Evolutionary conservation across 129 eudicot genomes (phyloP).

Genomic region (Gnaphalium uliginosum): DNA sequence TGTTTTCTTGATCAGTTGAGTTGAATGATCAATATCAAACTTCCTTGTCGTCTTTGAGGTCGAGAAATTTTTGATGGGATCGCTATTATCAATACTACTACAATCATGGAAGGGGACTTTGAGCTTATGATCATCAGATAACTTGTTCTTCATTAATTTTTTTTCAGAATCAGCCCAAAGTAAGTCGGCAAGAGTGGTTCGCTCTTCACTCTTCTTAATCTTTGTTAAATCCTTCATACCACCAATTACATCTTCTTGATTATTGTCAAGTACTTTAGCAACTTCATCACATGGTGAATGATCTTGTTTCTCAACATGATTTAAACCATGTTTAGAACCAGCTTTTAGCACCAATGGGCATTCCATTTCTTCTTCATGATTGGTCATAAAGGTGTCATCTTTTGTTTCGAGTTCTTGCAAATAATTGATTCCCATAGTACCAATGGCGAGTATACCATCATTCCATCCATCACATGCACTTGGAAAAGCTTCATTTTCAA

Average conservation of each 20-base stretch:
- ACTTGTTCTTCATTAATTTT: conserved; percentile 27
- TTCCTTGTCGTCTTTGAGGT: conserved; percentile 23
- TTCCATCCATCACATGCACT: conserved; percentile 43
- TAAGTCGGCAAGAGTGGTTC: conserved; percentile 75
- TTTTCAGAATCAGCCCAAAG: conserved; percentile 55
- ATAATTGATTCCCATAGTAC: conserved; percentile 62
- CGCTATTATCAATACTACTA: too few species aligned
- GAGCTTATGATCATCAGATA: conserved; percentile 19
- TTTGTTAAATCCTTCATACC: background rate
- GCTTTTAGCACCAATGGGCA: conserved; percentile 46
- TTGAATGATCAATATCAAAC: conserved; percentile 22
- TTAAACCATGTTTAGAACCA: conserved; percentile 36
- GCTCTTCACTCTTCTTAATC: conserved; percentile 37
- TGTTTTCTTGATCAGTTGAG: conserved; percentile 51
- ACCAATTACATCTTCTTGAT: conserved; percentile 9
- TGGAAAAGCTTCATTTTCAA: conserved; percentile 31
- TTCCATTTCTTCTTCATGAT: conserved; percentile 36
- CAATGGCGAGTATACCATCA: conserved; percentile 62
- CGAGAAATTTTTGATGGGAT: too few species aligned
- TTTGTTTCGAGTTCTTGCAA: conserved; percentile 14
- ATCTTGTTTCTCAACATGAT: conserved; percentile 20
- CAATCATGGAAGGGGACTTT: conserved; percentile 6
- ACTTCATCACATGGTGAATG: background rate
- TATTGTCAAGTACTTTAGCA: conserved; percentile 6
- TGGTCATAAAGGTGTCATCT: conserved; percentile 3